Base-by-base conservation (phyloP, 1,139 yeast genomes). In the Zhuliangozyma parablackwelliae region DNA sequence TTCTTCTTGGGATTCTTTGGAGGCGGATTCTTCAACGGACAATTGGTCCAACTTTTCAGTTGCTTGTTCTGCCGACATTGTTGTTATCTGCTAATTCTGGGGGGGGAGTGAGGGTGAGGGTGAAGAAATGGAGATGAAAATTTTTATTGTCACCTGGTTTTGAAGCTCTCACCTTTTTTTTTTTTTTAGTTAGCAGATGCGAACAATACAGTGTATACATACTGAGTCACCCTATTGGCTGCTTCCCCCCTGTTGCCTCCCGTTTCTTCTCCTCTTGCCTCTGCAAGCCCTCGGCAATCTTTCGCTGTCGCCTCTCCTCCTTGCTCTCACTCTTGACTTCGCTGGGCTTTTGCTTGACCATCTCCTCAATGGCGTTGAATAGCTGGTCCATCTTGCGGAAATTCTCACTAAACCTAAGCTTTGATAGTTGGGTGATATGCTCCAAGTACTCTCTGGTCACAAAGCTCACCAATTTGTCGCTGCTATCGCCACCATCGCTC, bases 321-420 rank as follows among this genome's bases (percentile, higher is more conserved):
- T 57, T 65, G 1, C 69, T 53, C 38, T 64, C 69, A 7, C 21
- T 29, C 9, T 9, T 26, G n/a, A 21, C 56, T 5, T 35, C 37
- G 6, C 27, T n/a, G 26, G n/a, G 26, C 9, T 10, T 31, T 2
- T 25, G 29, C 25, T 28, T 33, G 23, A 36, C 48, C 50, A 71
- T 55, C 1, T 43, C 39, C 8, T 62, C 64, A 16, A 82, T 65
- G 8, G 73, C 71, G 3, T 53, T 42, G 37, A 71, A 63, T 27
- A 84, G 54, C 34, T 65, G 73, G 10, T 66, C 57, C 50, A 83
- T 61, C 49, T 82, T 81, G 40, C 61, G 65, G 38, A 64, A 65
- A 56, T 85, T 85, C 53, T 84, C 90, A 6, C 53, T 55, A 50
- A 85, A 85, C 46, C 89, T 65, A 32, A 77, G 83, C 9, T 64